phyloP scores from a whole-genome alignment of 495 filamentous ascomycete species.

The Bacidia gigantensis region DNA sequence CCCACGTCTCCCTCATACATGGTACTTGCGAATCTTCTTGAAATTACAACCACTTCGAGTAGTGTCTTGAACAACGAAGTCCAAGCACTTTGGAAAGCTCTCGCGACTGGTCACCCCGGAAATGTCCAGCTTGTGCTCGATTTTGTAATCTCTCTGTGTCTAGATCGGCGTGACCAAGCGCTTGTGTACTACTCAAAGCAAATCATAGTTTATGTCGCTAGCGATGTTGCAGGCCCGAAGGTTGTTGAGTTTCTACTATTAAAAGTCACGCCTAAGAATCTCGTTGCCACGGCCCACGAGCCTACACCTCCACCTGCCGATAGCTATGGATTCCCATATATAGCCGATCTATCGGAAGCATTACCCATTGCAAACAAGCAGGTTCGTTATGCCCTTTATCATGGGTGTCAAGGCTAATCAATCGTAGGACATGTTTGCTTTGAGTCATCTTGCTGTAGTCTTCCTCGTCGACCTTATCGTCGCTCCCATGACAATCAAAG shows the following conservation, averaged over 20 bases:
- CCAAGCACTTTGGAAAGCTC: conserved; percentile 90
- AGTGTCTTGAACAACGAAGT: conserved; percentile 87
- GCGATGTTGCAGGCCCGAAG: conserved; percentile 78
- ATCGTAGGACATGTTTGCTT: conserved; percentile 42
- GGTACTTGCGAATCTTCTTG: conserved; percentile 85
- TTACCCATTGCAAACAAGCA: conserved; percentile 84
- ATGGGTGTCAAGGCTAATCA: neutral
- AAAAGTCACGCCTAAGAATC: conserved; percentile 77
- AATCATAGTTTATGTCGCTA: conserved; percentile 87
- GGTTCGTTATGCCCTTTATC: conserved; percentile 23
- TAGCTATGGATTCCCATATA: conserved; percentile 62
- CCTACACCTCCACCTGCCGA: conserved; percentile 59
- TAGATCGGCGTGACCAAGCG: conserved; percentile 89
- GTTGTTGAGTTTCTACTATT: conserved; percentile 87
- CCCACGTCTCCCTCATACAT: conserved; percentile 88
- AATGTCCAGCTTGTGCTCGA: conserved; percentile 91
- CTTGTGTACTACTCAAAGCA: conserved; percentile 97
- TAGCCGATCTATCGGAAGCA: conserved; percentile 67
- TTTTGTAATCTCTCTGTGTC: conserved; percentile 84
- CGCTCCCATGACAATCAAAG: conserved; percentile 63
- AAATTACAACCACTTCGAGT: conserved; percentile 88
- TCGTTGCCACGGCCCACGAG: conserved; percentile 78
- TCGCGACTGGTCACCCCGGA: conserved; percentile 86
- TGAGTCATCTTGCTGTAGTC: conserved; percentile 86
- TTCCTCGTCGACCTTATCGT: conserved; percentile 94